Percentiles rank a stretch among this genome's conserved stretches.
Conservation (phyloP, 2,329 filamentous ascomycete species). For the Hypomyces perniciosus region DNA sequence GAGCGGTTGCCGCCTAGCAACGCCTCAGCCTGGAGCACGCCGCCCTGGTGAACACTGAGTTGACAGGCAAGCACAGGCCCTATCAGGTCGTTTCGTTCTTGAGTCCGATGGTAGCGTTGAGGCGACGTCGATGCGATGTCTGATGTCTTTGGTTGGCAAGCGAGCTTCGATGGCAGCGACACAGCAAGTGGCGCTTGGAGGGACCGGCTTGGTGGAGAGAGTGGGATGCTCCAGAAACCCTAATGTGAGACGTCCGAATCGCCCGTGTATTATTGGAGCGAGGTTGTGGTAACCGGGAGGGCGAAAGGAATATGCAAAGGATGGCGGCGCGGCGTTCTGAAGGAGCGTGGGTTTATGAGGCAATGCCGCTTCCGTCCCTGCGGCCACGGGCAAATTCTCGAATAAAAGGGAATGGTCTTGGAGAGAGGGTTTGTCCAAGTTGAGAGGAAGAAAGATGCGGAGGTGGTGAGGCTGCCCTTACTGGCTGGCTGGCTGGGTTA, state of each 20-base stretch:
- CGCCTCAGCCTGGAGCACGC: constrained; percentile 9
- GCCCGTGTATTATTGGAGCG: constrained; percentile 8
- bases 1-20: constrained; percentile 1
- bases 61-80: constrained; percentile 6
- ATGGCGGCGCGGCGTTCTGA: constrained; percentile 7
- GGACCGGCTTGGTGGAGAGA: constrained; percentile 6
- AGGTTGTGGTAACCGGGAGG: neutral
- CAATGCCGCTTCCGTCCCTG: neutral
- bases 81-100: neutral
- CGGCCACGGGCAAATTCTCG: neutral
- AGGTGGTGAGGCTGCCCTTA: constrained; percentile 7
- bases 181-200: constrained; percentile 2
- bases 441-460: constrained; percentile 3
- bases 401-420: neutral
- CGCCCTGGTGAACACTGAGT: constrained; percentile 4
- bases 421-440: neutral
- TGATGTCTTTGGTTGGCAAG: neutral
- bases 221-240: constrained; percentile 13
- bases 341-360: constrained; percentile 2
- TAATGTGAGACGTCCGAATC: constrained; percentile 13
- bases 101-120: neutral
- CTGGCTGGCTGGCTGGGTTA: neutral
- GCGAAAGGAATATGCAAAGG: constrained; percentile 5
- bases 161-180: constrained; percentile 5
- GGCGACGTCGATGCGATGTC: neutral